Conservation (phyloP, 2,329 filamentous ascomycete genomes). For the Hypoxylon sp. region DNA sequence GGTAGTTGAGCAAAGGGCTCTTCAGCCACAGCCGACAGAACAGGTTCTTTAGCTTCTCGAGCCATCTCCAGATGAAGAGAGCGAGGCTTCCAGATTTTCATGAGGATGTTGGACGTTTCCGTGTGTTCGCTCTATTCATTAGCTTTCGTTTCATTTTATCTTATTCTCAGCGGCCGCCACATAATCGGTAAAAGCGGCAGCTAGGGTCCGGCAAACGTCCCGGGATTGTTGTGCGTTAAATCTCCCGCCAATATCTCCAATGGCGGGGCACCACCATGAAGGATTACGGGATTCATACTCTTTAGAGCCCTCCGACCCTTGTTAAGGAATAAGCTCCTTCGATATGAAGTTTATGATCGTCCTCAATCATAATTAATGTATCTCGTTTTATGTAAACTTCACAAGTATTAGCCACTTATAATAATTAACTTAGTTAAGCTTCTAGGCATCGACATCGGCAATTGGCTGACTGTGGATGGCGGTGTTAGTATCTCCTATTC, state of each 20-base stretch:
- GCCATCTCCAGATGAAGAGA: constrained; percentile 1
- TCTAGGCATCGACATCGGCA: background rate
- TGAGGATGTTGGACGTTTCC: too few species aligned
- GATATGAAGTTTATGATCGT: background rate
- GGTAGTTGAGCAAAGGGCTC: constrained; percentile 1
- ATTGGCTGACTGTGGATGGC: background rate
- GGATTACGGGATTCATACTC: background rate
- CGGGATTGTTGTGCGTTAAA: constrained; percentile 5
- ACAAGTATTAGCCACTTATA: background rate
- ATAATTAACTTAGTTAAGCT: background rate
- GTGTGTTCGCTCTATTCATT: background rate
- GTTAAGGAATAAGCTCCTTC: background rate
- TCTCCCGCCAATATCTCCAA: constrained; percentile 11
- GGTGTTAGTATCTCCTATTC: background rate
- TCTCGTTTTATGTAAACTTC: background rate
- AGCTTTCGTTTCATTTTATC: background rate
- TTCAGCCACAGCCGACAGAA: background rate
- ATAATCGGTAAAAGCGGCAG: constrained; percentile 1
- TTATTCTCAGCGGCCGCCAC: background rate
- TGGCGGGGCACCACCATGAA: constrained; percentile 3
- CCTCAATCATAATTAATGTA: background rate
- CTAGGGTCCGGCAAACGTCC: constrained; percentile 7
- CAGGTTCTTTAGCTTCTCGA: background rate
- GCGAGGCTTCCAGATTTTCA: background rate
- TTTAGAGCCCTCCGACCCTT: background rate